These are phyloP conservation scores for Cyclotella atomus DNA, from an alignment of 108 stramenopile species.

Conservation along the genomic window DNA sequence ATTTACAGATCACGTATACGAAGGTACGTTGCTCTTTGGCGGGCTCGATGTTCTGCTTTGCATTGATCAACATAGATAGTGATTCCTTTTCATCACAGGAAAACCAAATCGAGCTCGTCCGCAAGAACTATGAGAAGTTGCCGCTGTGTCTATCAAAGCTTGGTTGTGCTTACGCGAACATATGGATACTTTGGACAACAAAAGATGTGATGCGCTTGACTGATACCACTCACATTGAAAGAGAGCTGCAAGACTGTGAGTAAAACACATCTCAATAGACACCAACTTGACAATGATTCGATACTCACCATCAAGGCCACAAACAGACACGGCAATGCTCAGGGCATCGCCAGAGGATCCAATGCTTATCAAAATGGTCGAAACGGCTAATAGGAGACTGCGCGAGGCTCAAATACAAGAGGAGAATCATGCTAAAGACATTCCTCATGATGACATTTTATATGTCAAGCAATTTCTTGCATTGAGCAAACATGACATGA, in stretches of 20 bases:
- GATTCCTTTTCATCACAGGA: no score
- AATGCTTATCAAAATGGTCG: slow-evolving; percentile 37
- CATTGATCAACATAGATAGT: no score
- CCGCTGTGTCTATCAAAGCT: slow-evolving; percentile 36
- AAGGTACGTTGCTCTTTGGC: no score
- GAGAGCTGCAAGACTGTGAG: slow-evolving; percentile 44
- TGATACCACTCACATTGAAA: slow-evolving; percentile 35
- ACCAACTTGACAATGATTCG: no score
- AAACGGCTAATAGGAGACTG: slow-evolving; percentile 24
- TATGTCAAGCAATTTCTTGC: slow-evolving; percentile 36
- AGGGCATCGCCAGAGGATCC: slow-evolving; percentile 28
- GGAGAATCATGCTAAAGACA: slow-evolving; percentile 41
- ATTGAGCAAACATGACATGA: slow-evolving; percentile 17
- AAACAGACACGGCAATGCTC: slow-evolving; percentile 23
- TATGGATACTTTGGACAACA: slow-evolving; percentile 43
- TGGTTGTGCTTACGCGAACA: slow-evolving; percentile 36
- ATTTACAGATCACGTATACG: slow-evolving; percentile 36
- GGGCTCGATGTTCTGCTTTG: no score
- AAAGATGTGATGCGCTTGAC: slow-evolving; percentile 28
- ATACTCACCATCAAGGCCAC: not conserved
- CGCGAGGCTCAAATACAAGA: slow-evolving; percentile 41
- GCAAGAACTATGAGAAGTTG: slow-evolving; percentile 43
- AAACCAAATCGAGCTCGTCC: slow-evolving; percentile 18
- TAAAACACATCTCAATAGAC: no score
- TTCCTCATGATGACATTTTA: slow-evolving; percentile 34